Percentiles rank a stretch among this genome's conserved stretches.
These are phyloP conservation scores for Raffaelea deltoideospora DNA, from an alignment of 2,329 filamentous ascomycete genomes.

Conservation along the genomic window DNA sequence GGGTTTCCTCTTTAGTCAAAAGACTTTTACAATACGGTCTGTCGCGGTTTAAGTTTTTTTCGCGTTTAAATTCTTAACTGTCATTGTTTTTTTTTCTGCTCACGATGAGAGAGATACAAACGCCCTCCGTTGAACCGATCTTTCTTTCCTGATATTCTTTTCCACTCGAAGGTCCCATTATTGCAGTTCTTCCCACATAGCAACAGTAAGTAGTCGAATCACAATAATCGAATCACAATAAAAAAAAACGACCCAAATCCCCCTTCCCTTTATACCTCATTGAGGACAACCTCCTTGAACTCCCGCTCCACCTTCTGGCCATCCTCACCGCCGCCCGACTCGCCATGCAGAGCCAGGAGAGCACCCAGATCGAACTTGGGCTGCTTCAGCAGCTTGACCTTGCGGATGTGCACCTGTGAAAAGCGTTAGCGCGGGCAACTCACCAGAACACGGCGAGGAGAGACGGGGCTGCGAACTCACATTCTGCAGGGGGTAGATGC, in stretches of 20 bases:
- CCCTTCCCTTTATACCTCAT: slow-evolving; percentile 60
- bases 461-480: slow-evolving; percentile 47
- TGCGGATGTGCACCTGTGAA: slow-evolving; percentile 89
- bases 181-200: not conserved
- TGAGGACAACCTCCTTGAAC: slow-evolving; percentile 96
- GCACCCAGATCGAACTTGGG: slow-evolving; percentile 99
- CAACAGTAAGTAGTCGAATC: not conserved
- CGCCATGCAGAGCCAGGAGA: slow-evolving; percentile 91
- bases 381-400: slow-evolving; percentile 97
- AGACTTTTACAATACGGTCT: too few species aligned
- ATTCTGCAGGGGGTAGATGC: slow-evolving; percentile 99
- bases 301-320: slow-evolving; percentile 98
- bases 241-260: slow-evolving; percentile 5
- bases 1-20: not conserved
- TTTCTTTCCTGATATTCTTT: too few species aligned
- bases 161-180: not conserved
- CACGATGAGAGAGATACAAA: slow-evolving; percentile 1
- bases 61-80: not conserved
- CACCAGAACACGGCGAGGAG: not conserved
- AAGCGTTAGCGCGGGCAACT: too few species aligned
- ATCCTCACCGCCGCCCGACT: slow-evolving; percentile 89
- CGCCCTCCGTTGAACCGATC: slow-evolving; percentile 3
- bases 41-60: too few species aligned
- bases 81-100: not conserved
- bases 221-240: slow-evolving; percentile 4